phyloP scores from a whole-genome alignment of 2,329 filamentous ascomycete species.

The Xylaria sp. region DNA sequence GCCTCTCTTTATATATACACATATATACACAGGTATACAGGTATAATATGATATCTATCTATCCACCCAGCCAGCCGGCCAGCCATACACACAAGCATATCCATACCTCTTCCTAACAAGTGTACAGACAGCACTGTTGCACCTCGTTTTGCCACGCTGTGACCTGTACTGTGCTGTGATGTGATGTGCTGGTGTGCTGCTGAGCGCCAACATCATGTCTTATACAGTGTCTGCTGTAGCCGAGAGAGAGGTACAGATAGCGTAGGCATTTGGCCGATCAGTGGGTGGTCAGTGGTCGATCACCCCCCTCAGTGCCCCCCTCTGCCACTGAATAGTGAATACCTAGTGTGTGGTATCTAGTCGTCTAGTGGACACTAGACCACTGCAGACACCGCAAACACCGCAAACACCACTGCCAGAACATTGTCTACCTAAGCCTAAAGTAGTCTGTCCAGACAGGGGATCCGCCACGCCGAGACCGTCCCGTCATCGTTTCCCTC shows the following conservation, averaged over 20 bases:
- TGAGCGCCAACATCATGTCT: background rate
- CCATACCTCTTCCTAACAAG: background rate
- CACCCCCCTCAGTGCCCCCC: background rate
- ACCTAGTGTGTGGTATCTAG: too few species aligned
- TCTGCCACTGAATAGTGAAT: too few species aligned
- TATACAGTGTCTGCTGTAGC: slow-evolving; percentile 17
- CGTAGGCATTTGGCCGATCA: background rate
- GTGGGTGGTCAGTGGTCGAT: background rate
- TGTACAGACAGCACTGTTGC: slow-evolving; percentile 2
- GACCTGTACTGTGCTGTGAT: slow-evolving; percentile 32
- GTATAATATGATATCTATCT: background rate
- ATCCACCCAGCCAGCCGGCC: background rate
- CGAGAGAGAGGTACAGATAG: background rate
- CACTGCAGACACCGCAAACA: too few species aligned
- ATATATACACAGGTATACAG: background rate
- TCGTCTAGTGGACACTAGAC: too few species aligned
- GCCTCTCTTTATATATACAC: background rate
- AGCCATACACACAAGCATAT: background rate
- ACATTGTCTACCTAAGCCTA: background rate
- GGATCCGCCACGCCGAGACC: slow-evolving; percentile 35
- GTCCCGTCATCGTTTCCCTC: slow-evolving; percentile 15
- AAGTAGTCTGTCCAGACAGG: slow-evolving; percentile 15
- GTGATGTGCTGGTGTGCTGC: background rate
- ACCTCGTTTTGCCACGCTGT: slow-evolving; percentile 39
- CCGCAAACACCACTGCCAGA: too few species aligned